Conservation (phyloP, 208 protist genomes). For the Novymonas esmeraldas region DNA sequence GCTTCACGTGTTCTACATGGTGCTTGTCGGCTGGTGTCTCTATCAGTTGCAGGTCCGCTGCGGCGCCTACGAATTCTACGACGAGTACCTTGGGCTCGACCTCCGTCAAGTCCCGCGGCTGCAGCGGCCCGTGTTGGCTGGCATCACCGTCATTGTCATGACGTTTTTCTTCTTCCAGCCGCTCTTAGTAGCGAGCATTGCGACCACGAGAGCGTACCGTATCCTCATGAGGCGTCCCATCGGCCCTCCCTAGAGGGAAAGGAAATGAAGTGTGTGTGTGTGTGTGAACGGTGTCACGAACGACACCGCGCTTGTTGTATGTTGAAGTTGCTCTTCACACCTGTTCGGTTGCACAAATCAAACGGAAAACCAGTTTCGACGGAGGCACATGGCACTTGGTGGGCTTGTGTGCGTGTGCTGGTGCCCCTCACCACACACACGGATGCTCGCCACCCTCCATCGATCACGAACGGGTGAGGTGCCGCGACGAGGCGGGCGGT, state of each 20-base stretch:
- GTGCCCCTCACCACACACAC: no score
- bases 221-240: conserved; percentile 82
- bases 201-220: conserved; percentile 79
- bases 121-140: conserved; percentile 72
- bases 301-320: neutral
- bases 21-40: conserved; percentile 61
- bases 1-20: conserved; percentile 85
- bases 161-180: conserved; percentile 79
- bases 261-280: neutral
- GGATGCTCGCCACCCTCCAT: no score
- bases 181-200: conserved; percentile 81
- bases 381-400: neutral
- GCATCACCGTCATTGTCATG: conserved; percentile 76
- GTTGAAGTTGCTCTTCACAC: neutral
- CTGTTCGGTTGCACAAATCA: neutral
- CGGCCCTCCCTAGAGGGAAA: conserved; percentile 66
- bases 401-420: no score
- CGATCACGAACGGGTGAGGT: no score
- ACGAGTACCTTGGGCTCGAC: conserved; percentile 89
- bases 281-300: neutral
- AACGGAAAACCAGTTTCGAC: no score
- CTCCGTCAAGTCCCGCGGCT: conserved; percentile 76
- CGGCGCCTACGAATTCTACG: conserved; percentile 83
- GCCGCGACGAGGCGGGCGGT: no score
- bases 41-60: conserved; percentile 77